These are phyloP conservation scores for Bisporella sp. DNA, from an alignment of 2,329 filamentous ascomycete species.

Conservation along the genomic window DNA sequence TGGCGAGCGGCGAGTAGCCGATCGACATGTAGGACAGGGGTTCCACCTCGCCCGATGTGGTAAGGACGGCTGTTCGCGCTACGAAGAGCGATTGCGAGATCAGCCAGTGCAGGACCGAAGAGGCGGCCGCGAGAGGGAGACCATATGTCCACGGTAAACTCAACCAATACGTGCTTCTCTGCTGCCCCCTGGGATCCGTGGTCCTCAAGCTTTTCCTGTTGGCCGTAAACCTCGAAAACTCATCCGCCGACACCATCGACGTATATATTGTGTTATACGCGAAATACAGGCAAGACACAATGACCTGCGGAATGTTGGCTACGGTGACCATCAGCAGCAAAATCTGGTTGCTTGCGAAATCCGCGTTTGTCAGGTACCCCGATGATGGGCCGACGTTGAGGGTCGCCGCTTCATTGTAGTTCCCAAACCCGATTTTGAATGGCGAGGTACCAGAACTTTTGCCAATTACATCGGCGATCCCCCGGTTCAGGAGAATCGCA, in stretches of 20 bases:
- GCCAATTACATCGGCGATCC: neutral
- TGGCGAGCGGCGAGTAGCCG: slow-evolving; percentile 9
- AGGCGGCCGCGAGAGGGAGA: neutral
- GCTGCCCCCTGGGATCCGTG: neutral
- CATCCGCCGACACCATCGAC: slow-evolving; percentile 36
- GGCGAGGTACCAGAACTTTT: too few relatives aligned
- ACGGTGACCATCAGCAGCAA: slow-evolving; percentile 24
- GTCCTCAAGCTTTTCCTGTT: neutral
- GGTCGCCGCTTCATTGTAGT: neutral
- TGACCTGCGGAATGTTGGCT: slow-evolving; percentile 39
- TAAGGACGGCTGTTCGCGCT: neutral
- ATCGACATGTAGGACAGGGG: slow-evolving; percentile 1
- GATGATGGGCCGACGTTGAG: too few relatives aligned
- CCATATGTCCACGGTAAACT: neutral
- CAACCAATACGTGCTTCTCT: neutral
- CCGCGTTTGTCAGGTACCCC: neutral
- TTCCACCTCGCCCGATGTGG: slow-evolving; percentile 7
- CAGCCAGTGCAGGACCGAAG: too few relatives aligned
- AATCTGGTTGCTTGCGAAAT: slow-evolving; percentile 7
- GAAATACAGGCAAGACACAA: slow-evolving; percentile 40
- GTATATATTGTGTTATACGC: slow-evolving; percentile 38
- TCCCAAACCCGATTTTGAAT: slow-evolving; percentile 7
- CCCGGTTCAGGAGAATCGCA: neutral
- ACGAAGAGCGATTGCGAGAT: neutral
- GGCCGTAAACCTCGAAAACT: slow-evolving; percentile 28